These are phyloP conservation scores for Chalaropsis ovoidea DNA, from an alignment of 2,329 filamentous ascomycete species.

Conservation along the genomic window DNA sequence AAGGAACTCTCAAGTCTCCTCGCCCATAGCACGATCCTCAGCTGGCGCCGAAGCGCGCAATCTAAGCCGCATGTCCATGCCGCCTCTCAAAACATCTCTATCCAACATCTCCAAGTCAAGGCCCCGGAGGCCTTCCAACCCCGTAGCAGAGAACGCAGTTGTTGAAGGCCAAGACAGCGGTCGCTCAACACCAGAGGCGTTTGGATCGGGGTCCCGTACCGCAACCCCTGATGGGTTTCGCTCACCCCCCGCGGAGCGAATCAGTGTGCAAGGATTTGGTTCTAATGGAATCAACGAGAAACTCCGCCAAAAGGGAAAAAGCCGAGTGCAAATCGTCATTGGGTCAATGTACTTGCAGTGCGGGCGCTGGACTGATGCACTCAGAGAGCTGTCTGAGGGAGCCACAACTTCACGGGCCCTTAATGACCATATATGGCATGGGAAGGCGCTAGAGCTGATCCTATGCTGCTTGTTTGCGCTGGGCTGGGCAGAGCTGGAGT, in stretches of 20 bases:
- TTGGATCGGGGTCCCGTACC: conserved; percentile 31
- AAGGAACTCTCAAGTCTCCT: conserved; percentile 47
- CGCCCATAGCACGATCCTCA: conserved; percentile 42
- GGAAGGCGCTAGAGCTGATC: conserved; percentile 83
- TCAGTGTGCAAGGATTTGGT: conserved; percentile 61
- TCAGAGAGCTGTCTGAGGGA: conserved; percentile 73
- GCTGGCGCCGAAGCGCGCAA: conserved; percentile 45
- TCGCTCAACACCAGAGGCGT: conserved; percentile 36
- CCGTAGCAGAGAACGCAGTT: conserved; percentile 31
- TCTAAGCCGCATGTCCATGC: conserved; percentile 71
- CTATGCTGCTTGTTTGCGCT: conserved; percentile 73
- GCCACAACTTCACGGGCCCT: conserved; percentile 65
- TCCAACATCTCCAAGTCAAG: conserved; percentile 3
- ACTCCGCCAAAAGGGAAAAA: conserved; percentile 69
- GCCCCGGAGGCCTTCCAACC: conserved; percentile 41
- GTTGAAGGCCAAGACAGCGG: conserved; percentile 34
- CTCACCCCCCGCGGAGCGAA: conserved; percentile 46
- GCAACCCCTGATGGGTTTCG: conserved; percentile 39
- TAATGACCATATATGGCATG: conserved; percentile 95
- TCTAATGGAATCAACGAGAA: conserved; percentile 62
- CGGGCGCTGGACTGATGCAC: conserved; percentile 79
- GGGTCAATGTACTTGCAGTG: conserved; percentile 81
- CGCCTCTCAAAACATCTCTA: conserved; percentile 45
- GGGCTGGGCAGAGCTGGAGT: conserved; percentile 74
- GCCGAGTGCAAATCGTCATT: conserved; percentile 66